Evolutionary conservation across 2,329 filamentous ascomycete species (phyloP), one percentile per base, ranked within the genome.

Genomic region (Trematosphaeria pertusa): DNA sequence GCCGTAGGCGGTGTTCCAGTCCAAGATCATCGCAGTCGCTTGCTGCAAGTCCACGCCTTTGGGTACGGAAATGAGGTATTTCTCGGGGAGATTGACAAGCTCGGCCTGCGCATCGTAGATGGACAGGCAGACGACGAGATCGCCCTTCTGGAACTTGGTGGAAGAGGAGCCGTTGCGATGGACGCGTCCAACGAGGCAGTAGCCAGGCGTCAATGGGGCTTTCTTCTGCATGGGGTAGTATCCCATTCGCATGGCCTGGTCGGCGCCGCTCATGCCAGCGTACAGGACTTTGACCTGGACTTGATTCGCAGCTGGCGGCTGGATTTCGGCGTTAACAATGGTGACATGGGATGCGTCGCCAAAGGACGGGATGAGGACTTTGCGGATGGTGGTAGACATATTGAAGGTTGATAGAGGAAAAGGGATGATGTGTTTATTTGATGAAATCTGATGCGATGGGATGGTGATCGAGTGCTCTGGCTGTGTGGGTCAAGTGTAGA

Each of bases 211-310:
- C 1, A 81, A 58, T 2, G 78, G 78, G 0, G 78, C 73, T 9
- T 67, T 62, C 41, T 58, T 73, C 52, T 79, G 76, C 44, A 75
- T 52, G 1, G 77, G 77, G 50, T 81, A 81, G n/a, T 51, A 54
- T 44, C 78, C 78, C 15, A 72, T 62, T 17, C 78, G 74, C 78
- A 81, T 81, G 51, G 75, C 73, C 59, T 80, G 71, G 56, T 81
- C 78, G 48, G 70, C 62, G 26, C 78, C 78, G 1, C 71, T 70
- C 64, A 81, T 79, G 38, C 75, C 75, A 2, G 77, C 60, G 62
- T 79, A 79, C 43, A 78, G 58, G 47, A 79, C 73, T 38, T 74
- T 72, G 46, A 79, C 68, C 39, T 78, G 78, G 19, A 80, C 78
- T 44, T 81, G 67, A 20, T 72, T 60, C 7, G 71, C 64, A 10